phyloP scores from a whole-genome alignment of 2,329 filamentous ascomycete genomes.

The Plectosphaerella sp. region DNA sequence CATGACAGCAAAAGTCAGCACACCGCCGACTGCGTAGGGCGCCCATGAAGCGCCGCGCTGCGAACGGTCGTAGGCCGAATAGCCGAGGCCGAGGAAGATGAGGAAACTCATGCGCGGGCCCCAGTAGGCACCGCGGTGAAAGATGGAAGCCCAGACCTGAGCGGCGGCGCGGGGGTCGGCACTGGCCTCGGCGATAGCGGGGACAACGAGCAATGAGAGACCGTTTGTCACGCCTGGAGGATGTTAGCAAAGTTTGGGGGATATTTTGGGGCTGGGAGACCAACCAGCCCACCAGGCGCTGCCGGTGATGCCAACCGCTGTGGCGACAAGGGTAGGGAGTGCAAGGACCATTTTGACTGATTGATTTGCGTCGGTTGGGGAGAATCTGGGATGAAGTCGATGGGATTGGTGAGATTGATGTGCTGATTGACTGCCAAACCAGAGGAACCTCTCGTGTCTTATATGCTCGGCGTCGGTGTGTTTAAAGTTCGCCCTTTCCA shows the following conservation, averaged over 20 bases:
- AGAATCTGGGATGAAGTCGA: neutral
- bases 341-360: neutral
- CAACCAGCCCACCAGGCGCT: constrained; percentile 10
- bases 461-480: neutral
- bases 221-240: constrained; percentile 27
- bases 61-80: constrained; percentile 27
- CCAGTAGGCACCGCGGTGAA: constrained; percentile 25
- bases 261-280: neutral
- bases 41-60: constrained; percentile 24
- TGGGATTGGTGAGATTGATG: neutral
- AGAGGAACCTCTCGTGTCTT: neutral
- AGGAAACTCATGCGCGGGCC: constrained; percentile 30
- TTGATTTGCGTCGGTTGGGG: neutral
- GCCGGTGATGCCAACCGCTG: constrained; percentile 7
- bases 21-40: constrained; percentile 24
- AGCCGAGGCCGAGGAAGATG: constrained; percentile 27
- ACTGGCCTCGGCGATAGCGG: constrained; percentile 20
- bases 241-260: constrained; percentile 3
- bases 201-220: constrained; percentile 29
- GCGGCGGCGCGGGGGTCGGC: constrained; percentile 22
- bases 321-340: constrained; percentile 4
- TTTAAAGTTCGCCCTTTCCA: no score
- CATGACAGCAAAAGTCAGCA: constrained; percentile 29
- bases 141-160: constrained; percentile 31
- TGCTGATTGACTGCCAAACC: no score